phyloP scores from a whole-genome alignment of 2,329 filamentous ascomycete genomes.

The Cytospora leucostoma region DNA sequence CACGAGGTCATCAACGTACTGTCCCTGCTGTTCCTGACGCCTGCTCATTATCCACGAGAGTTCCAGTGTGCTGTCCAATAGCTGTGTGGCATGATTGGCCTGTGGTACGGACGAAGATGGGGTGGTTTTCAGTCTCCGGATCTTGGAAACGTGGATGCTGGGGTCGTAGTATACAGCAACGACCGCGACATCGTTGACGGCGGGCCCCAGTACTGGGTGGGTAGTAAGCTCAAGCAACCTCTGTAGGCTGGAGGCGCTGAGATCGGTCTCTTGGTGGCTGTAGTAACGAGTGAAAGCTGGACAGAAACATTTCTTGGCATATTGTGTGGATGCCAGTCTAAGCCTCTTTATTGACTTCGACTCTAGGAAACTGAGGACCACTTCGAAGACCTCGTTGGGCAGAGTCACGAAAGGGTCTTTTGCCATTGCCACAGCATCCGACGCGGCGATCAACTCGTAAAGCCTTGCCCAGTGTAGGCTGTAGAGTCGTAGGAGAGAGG shows the following conservation, averaged over 20 bases:
- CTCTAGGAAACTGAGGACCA: neutral
- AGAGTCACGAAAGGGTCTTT: neutral
- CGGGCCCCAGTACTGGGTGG: neutral
- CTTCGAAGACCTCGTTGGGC: constrained; percentile 13
- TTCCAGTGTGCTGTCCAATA: neutral
- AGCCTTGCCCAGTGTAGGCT: no score
- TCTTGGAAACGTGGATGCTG: neutral
- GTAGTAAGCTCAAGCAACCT: neutral
- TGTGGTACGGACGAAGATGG: neutral
- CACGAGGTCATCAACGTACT: constrained; percentile 13
- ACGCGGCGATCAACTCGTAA: no score
- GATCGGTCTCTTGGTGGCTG: constrained; percentile 5
- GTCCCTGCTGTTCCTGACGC: constrained; percentile 4
- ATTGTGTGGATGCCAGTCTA: constrained; percentile 3
- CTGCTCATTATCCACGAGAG: neutral
- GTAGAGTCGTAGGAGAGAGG: no score
- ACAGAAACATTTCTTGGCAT: constrained; percentile 5
- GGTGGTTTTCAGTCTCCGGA: neutral
- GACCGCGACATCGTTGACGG: constrained; percentile 9
- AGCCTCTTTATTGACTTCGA: constrained; percentile 1
- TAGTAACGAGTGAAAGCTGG: constrained; percentile 13
- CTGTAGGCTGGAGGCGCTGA: neutral
- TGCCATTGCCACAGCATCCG: neutral
- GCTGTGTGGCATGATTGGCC: neutral
- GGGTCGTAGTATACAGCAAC: constrained; percentile 12